A percentile compares a stretch with the other conserved stretches of the same genome.
These are phyloP conservation scores for Chrysochromulina parva DNA, from an alignment of 78 protist genomes.

Conservation along the genomic window DNA sequence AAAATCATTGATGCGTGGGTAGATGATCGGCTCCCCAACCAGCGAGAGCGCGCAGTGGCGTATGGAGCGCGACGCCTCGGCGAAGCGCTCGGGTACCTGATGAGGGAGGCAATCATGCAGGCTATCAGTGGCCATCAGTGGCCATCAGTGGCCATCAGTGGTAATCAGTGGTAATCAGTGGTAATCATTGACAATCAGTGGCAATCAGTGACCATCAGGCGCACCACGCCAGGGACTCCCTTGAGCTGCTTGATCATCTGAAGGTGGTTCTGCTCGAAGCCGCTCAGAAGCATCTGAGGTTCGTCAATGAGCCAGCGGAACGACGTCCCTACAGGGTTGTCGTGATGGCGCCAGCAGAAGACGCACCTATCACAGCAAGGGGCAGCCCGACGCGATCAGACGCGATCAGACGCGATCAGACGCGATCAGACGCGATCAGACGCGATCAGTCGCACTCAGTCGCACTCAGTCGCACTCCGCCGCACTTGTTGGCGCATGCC, in stretches of 20 bases:
- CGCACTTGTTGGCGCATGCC: conserved; percentile 91
- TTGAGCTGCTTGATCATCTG: conserved; percentile 49
- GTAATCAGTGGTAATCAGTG: too few relatives aligned
- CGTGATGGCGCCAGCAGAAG: conserved; percentile 95
- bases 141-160: too few relatives aligned
- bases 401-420: too few relatives aligned
- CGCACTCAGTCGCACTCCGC: too few relatives aligned
- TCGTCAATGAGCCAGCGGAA: conserved; percentile 20
- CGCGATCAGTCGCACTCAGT: too few relatives aligned
- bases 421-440: too few relatives aligned
- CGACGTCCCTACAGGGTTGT: conserved; percentile 76
- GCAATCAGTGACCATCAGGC: too few relatives aligned
- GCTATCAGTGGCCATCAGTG: too few relatives aligned
- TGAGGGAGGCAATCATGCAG: too few relatives aligned
- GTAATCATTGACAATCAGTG: too few relatives aligned
- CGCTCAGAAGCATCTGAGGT: neutral
- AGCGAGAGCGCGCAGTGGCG: conserved; percentile 89
- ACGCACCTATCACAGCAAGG: conserved; percentile 54
- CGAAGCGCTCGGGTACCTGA: conserved; percentile 58
- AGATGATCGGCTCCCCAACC: conserved; percentile 92
- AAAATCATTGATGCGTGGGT: conserved; percentile 81
- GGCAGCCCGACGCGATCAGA: too few relatives aligned
- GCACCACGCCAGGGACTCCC: conserved; percentile 69
- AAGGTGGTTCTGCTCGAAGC: conserved; percentile 42
- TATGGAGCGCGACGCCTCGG: conserved; percentile 50